Conservation (phyloP, 106 monocot species). For the Phalaenopsis equestris region DNA sequence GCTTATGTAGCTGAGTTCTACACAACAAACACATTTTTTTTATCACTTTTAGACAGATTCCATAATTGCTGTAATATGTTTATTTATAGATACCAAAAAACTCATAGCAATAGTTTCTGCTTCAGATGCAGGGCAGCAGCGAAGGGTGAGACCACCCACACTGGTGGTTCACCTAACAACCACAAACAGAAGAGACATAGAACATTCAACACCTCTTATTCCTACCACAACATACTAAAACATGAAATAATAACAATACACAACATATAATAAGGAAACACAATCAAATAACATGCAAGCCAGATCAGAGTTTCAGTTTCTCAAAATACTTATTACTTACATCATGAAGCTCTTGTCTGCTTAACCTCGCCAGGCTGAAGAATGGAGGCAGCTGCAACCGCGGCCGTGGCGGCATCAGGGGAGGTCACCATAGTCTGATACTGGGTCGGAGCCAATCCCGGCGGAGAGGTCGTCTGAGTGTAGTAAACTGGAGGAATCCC, state of each 20-base stretch:
- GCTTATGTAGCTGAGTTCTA: background rate
- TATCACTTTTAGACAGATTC: background rate
- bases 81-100: constrained; percentile 7
- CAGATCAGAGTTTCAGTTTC: background rate
- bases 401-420: background rate
- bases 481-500: constrained; percentile 6
- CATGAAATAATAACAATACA: constrained; percentile 7
- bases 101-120: constrained; percentile 7
- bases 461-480: constrained; percentile 5
- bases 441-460: constrained; percentile 2
- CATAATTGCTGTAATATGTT: background rate
- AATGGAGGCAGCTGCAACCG: background rate
- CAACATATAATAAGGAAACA: constrained; percentile 2
- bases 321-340: background rate
- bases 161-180: background rate
- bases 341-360: constrained; percentile 22
- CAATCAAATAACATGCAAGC: constrained; percentile 1
- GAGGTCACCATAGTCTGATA: constrained; percentile 16
- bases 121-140: constrained; percentile 1
- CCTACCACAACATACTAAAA: background rate
- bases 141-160: background rate
- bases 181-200: background rate
- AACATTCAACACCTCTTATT: constrained; percentile 9
- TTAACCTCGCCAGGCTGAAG: constrained; percentile 7
- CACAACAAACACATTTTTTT: background rate